Evolutionary conservation across 495 filamentous ascomycete species (phyloP), one percentile per base, ranked within the genome.

Genomic region (Penicillium cosmopolitanum): DNA sequence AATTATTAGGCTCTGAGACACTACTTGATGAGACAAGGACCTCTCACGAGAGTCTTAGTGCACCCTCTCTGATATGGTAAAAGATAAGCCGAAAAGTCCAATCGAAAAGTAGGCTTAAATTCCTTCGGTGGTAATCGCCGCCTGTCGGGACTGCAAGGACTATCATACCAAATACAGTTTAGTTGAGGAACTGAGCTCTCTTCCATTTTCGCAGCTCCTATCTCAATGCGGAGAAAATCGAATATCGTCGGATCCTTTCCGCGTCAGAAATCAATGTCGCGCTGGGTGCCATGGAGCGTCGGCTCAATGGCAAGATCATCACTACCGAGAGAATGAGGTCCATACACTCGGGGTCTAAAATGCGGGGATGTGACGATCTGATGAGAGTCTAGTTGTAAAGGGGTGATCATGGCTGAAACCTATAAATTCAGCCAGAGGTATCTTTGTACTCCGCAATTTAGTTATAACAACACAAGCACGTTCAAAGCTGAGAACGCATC

Each of bases 241-340:
- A 44, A 28, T 10, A 46, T 13, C 21, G 10, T 28, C 46, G 46
- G 46, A 23, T 48, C 23, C 46, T 48, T 48, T 48, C 46, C 46
- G 46, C 46, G 23, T 48, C 18, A 19, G 28, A 46, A 23, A 23
- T 25, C 2, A 2, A 46, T n/a, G 11, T n/a, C 23, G 13, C 23
- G 11, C 10, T 18, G 11, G 1, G 3, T 48, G 11, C 5, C 3
- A 31, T 13, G 15, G 4, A 12, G 9, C 4, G 21, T 28, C 46
- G 46, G 46, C 46, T 48, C 12, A 19, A 5, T 9, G 21, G 11
- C 19, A 28, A 31, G 13, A 48, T 23, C 1, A 48, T 48, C 18
- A 48, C 23, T 48, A 48, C 46, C 46, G 46, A 48, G 21, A 19
- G 11, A n/a, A 25, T 48, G 18, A 19, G 23, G 5, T 28, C 46